Evolutionary conservation across 1,139 yeast genomes (phyloP).

Genomic region (Debaryomyces sp.): DNA sequence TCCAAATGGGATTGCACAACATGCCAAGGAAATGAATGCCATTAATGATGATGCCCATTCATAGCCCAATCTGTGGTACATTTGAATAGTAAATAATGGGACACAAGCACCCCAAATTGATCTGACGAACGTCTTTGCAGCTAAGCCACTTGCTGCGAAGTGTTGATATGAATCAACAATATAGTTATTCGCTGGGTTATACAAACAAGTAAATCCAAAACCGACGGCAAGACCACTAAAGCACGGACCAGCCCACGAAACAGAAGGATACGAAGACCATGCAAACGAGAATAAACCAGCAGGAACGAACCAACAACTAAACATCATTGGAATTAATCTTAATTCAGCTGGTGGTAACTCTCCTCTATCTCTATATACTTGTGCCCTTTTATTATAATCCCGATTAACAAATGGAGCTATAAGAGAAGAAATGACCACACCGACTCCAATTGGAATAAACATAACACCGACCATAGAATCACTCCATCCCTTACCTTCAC

Average conservation of each 20-base stretch:
- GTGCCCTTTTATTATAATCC: constrained; percentile 58
- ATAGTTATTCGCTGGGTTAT: constrained; percentile 70
- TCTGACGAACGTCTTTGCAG: constrained; percentile 67
- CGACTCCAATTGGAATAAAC: constrained; percentile 74
- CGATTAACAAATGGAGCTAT: constrained; percentile 60
- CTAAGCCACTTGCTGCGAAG: constrained; percentile 70
- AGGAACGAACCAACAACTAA: constrained; percentile 65
- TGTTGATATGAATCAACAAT: constrained; percentile 73
- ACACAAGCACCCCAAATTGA: constrained; percentile 76
- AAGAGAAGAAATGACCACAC: constrained; percentile 55
- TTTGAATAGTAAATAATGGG: constrained; percentile 75
- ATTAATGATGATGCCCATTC: constrained; percentile 73
- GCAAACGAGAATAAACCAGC: constrained; percentile 59
- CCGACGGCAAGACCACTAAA: constrained; percentile 63
- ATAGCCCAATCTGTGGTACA: constrained; percentile 69
- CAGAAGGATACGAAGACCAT: constrained; percentile 59
- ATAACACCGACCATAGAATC: constrained; percentile 64
- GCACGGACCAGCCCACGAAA: constrained; percentile 69
- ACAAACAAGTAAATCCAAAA: constrained; percentile 59
- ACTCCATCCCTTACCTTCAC: constrained; percentile 67
- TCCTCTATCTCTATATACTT: constrained; percentile 51
- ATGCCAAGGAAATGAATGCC: constrained; percentile 65
- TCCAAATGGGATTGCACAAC: constrained; percentile 62
- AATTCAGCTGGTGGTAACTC: constrained; percentile 64
- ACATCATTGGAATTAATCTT: constrained; percentile 65